phyloP scores from a whole-genome alignment of 2,329 filamentous ascomycete species.

The Botrytis deweyae region DNA sequence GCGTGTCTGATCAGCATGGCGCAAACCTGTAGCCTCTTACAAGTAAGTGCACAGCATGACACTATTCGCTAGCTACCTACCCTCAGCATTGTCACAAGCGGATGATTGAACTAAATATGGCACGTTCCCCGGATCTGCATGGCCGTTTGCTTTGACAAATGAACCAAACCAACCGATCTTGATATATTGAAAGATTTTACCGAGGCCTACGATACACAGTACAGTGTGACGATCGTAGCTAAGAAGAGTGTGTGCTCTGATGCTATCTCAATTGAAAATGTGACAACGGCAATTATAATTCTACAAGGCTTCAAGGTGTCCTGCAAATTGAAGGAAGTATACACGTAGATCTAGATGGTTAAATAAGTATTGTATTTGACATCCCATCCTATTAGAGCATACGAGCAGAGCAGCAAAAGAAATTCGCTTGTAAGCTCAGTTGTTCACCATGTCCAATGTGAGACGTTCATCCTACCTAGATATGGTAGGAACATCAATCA shows the following conservation, averaged over 20 bases:
- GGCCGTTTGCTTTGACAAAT: background rate
- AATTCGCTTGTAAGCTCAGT: background rate
- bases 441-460: background rate
- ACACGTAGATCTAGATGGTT: background rate
- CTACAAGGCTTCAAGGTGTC: background rate
- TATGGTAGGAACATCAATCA: background rate
- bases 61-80: background rate
- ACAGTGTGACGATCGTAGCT: background rate
- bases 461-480: background rate
- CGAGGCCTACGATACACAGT: background rate
- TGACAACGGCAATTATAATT: background rate
- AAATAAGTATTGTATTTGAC: background rate
- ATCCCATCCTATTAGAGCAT: background rate
- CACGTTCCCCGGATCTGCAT: constrained; percentile 1
- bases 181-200: background rate
- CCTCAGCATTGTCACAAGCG: background rate
- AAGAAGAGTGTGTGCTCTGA: background rate
- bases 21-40: background rate
- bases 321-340: background rate
- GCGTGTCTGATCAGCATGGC: background rate
- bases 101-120: background rate
- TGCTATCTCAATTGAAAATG: background rate
- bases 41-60: background rate
- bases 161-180: background rate
- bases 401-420: background rate